Evolutionary conservation across 129 eudicot genomes (phyloP).

Genomic region (Chrysanthemum lavandulifolium): DNA sequence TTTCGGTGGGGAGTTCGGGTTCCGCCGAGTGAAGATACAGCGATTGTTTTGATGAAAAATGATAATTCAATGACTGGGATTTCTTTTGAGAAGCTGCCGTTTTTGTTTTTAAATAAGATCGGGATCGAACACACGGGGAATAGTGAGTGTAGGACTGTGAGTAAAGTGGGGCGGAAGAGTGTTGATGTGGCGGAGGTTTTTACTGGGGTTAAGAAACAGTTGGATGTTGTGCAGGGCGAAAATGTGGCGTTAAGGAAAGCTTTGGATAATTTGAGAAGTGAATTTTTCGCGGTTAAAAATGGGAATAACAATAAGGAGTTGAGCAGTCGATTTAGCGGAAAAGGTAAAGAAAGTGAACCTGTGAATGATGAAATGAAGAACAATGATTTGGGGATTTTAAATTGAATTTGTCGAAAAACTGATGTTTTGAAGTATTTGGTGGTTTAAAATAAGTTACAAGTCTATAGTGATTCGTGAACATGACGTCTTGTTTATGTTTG

Average conservation of each 20-base stretch:
- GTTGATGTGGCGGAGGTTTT: slow-evolving; percentile 49
- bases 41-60: slow-evolving; percentile 35
- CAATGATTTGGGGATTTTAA: no score
- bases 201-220: slow-evolving; percentile 56
- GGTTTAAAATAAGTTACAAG: no score
- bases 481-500: no score
- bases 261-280: slow-evolving; percentile 52
- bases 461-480: no score
- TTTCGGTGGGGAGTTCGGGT: slow-evolving; percentile 77
- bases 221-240: slow-evolving; percentile 54
- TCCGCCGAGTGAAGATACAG: slow-evolving; percentile 41
- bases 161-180: slow-evolving; percentile 6
- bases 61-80: slow-evolving; percentile 43
- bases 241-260: slow-evolving; percentile 57
- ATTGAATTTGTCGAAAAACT: no score
- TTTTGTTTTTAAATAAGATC: slow-evolving; percentile 69
- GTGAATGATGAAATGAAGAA: no score
- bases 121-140: slow-evolving; percentile 70
- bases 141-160: slow-evolving; percentile 11
- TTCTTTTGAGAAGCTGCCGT: slow-evolving; percentile 43
- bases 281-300: slow-evolving; percentile 42
- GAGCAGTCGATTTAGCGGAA: neutral
- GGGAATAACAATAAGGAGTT: slow-evolving; percentile 14
- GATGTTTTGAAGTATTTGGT: no score
- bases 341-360: no score